These are phyloP conservation scores for Polygonum aviculare DNA, from an alignment of 148 eudicot species.

Conservation along the genomic window DNA sequence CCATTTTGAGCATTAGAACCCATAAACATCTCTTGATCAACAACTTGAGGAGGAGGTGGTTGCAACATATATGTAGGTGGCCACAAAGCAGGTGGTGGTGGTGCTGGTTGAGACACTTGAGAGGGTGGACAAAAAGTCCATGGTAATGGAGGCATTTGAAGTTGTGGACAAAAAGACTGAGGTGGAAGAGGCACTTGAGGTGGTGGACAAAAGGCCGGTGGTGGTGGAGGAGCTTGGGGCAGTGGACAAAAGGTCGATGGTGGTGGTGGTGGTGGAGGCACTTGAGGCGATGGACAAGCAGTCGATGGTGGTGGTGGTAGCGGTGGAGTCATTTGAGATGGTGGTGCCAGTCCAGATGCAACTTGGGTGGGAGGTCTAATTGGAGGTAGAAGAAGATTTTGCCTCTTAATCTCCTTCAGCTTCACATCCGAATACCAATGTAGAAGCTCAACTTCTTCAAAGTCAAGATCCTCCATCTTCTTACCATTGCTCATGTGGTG, in stretches of 20 bases:
- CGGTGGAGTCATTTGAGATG: slow-evolving; percentile 1
- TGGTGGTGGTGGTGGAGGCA: not conserved
- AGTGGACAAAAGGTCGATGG: not conserved
- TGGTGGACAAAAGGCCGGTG: not conserved
- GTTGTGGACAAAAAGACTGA: not conserved
- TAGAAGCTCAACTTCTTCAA: not conserved
- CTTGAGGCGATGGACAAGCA: not conserved
- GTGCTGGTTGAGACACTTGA: not conserved
- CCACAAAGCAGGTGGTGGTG: not conserved
- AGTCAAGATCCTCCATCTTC: slow-evolving; percentile 10
- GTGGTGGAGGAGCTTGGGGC: not conserved
- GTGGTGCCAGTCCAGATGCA: not conserved
- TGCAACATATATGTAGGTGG: not conserved
- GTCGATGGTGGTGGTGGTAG: not conserved
- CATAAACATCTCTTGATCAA: not conserved
- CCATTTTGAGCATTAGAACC: not conserved
- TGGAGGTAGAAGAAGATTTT: slow-evolving; percentile 13
- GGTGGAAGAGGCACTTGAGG: not conserved
- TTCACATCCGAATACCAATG: slow-evolving; percentile 17
- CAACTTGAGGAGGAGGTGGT: not conserved
- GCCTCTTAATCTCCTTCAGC: not conserved
- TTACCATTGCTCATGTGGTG: slow-evolving; percentile 9
- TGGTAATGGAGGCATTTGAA: not conserved
- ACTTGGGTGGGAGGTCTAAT: not conserved
- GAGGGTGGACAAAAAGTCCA: not conserved